Evolutionary conservation across 495 filamentous ascomycete species (phyloP).

Genomic region (Gamarada debralockiae): DNA sequence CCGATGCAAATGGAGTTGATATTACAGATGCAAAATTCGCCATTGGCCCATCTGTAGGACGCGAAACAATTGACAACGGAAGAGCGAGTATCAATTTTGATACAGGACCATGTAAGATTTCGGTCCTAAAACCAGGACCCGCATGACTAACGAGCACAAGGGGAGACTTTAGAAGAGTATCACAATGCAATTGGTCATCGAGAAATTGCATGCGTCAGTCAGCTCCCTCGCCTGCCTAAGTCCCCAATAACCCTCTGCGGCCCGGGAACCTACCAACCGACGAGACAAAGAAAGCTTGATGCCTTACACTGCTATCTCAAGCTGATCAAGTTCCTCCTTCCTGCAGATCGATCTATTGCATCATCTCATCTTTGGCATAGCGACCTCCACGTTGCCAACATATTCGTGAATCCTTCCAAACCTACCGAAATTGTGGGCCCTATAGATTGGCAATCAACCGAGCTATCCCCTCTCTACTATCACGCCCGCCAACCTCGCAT

Average conservation of each 20-base stretch:
- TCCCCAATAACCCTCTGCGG: slow-evolving; percentile 29
- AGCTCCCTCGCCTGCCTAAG: slow-evolving; percentile 24
- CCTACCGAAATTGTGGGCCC: slow-evolving; percentile 29
- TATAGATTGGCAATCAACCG: slow-evolving; percentile 35
- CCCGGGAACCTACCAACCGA: slow-evolving; percentile 28
- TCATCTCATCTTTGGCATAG: slow-evolving; percentile 31
- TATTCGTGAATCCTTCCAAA: slow-evolving; percentile 31
- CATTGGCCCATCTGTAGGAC: slow-evolving; percentile 26
- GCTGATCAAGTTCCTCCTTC: slow-evolving; percentile 26
- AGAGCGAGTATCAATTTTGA: slow-evolving; percentile 10
- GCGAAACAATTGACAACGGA: slow-evolving; percentile 28
- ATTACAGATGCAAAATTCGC: slow-evolving; percentile 25
- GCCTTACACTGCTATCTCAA: slow-evolving; percentile 29
- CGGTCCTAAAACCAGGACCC: too few species aligned
- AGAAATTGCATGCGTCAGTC: slow-evolving; percentile 27
- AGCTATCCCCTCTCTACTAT: slow-evolving; percentile 29
- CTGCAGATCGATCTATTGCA: slow-evolving; percentile 24
- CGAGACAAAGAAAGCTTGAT: slow-evolving; percentile 24
- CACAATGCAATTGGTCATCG: slow-evolving; percentile 24
- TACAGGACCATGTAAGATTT: slow-evolving; percentile 29
- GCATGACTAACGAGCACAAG: too few species aligned
- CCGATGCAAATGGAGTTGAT: slow-evolving; percentile 23
- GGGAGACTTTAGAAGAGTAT: slow-evolving; percentile 21
- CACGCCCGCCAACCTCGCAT: slow-evolving; percentile 26
- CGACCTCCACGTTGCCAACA: slow-evolving; percentile 36